phyloP scores from a whole-genome alignment of 1,139 yeast species.

The Hyphopichia wangnamkhiaoensis region DNA sequence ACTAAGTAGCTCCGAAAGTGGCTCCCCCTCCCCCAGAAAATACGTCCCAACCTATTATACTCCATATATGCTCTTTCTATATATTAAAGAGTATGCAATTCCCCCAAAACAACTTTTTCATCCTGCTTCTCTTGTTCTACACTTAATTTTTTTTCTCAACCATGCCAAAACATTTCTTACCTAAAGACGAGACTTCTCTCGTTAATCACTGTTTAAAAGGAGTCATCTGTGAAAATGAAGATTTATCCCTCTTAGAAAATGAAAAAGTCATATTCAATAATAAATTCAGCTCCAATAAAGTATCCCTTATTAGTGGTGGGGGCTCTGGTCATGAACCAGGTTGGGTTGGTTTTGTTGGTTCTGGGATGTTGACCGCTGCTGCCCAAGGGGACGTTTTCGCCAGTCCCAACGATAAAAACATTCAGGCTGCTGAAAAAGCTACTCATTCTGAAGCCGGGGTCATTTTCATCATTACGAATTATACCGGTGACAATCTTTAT shows the following conservation, averaged over 20 bases:
- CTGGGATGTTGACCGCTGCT: slow-evolving; percentile 46
- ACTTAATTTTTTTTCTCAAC: neutral
- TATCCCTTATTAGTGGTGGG: slow-evolving; percentile 31
- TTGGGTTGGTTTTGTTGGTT: slow-evolving; percentile 45
- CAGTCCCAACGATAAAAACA: slow-evolving; percentile 42
- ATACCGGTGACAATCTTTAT: slow-evolving; percentile 35
- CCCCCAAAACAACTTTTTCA: neutral
- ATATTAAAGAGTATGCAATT: too few species aligned
- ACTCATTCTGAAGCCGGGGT: slow-evolving; percentile 24
- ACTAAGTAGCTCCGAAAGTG: too few species aligned
- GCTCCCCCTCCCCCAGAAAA: too few species aligned
- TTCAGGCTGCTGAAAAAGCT: slow-evolving; percentile 35
- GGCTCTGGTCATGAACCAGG: slow-evolving; percentile 51
- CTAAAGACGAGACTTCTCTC: slow-evolving; percentile 18
- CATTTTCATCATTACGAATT: slow-evolving; percentile 26
- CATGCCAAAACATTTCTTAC: slow-evolving; percentile 28
- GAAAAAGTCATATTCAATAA: slow-evolving; percentile 39
- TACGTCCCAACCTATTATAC: too few species aligned
- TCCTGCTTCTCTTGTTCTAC: neutral
- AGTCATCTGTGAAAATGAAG: slow-evolving; percentile 25
- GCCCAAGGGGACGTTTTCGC: slow-evolving; percentile 51
- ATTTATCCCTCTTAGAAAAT: slow-evolving; percentile 25
- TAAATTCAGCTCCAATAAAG: slow-evolving; percentile 24
- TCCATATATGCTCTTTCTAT: too few species aligned
- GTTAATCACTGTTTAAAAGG: slow-evolving; percentile 23